A percentile compares a stretch with the other conserved stretches of the same genome.
Evolutionary conservation across 352 stramenopile species (phyloP).

Genomic region (Phytophthora fragariaefolia): DNA sequence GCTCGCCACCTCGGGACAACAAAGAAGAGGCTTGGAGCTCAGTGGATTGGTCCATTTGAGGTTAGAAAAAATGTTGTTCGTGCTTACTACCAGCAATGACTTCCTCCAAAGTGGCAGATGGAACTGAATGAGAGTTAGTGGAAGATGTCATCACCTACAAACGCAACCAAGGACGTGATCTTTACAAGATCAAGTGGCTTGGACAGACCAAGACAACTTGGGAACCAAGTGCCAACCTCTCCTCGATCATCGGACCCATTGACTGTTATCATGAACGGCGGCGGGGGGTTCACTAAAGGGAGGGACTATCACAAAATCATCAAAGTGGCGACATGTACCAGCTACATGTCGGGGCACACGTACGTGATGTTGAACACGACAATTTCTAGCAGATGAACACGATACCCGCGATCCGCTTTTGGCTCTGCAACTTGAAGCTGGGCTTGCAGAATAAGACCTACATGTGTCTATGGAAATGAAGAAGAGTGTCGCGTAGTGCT

Average conservation of each 20-base stretch:
- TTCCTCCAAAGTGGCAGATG: neutral
- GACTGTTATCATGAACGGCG: neutral
- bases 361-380: neutral
- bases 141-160: conserved; percentile 17
- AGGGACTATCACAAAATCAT: conserved; percentile 7
- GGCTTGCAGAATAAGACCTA: no score
- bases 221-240: neutral
- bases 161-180: neutral
- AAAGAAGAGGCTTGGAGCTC: conserved; percentile 10
- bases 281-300: neutral
- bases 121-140: conserved; percentile 7
- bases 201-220: conserved; percentile 1
- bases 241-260: neutral
- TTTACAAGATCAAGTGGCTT: conserved; percentile 6
- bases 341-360: neutral
- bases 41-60: conserved; percentile 1
- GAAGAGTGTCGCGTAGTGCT: no score
- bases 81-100: conserved; percentile 9
- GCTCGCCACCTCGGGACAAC: conserved; percentile 6
- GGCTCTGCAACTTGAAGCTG: no score
- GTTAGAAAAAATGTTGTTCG: neutral
- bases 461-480: no score
- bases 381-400: neutral
- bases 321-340: no score
- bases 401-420: neutral